phyloP scores from a whole-genome alignment of 305 asterid genomes.

The Salvia sclarea region DNA sequence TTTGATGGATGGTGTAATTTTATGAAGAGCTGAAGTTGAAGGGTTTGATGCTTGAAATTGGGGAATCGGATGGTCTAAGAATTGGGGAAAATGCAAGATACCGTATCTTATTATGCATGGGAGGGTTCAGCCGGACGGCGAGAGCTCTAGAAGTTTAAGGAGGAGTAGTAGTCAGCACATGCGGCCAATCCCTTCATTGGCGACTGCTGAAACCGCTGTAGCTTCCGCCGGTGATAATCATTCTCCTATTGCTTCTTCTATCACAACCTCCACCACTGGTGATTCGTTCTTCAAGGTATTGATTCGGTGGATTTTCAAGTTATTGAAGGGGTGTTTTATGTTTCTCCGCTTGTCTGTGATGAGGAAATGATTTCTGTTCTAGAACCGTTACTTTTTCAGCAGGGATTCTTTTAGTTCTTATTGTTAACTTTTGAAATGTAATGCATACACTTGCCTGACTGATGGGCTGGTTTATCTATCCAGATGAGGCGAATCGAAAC shows the following conservation, averaged over 20 bases:
- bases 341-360: not conserved
- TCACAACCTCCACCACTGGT: constrained; percentile 35
- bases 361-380: not conserved
- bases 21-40: not conserved
- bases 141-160: constrained; percentile 38
- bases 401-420: not conserved
- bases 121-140: constrained; percentile 55
- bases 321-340: not conserved
- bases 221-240: constrained; percentile 28
- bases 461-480: not conserved
- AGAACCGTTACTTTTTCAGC: not conserved
- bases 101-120: constrained; percentile 63
- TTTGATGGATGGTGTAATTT: not conserved
- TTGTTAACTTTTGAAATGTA: not conserved
- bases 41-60: constrained; percentile 49
- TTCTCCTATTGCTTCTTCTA: constrained; percentile 37
- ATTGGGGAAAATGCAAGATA: constrained; percentile 60
- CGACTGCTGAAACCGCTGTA: not conserved
- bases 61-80: not conserved
- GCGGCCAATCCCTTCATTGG: constrained; percentile 28
- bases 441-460: not conserved
- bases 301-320: constrained; percentile 28
- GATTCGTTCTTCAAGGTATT: constrained; percentile 73
- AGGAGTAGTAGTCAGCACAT: constrained; percentile 51
- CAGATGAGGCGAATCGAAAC: too few relatives aligned